Base-by-base conservation (phyloP, 2,329 filamentous ascomycete genomes). In the Fusarium metavorans region DNA sequence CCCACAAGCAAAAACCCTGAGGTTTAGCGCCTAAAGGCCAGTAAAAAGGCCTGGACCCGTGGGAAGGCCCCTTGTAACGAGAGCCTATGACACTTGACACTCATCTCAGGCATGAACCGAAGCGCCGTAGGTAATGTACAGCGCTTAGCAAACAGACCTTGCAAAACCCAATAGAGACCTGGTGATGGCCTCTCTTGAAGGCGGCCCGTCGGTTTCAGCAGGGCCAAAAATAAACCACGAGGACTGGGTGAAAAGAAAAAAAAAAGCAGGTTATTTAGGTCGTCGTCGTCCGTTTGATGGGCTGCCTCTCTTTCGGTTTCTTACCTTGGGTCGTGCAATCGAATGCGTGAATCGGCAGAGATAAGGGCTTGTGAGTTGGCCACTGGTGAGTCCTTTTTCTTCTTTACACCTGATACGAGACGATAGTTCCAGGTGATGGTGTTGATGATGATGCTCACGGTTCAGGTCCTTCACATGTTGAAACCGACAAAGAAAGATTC, bases 271-370 rank as follows among this genome's bases (percentile, higher is more conserved):
- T 41, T 66, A 41, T 70, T 70, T 50, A 66, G 61, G 61, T 58
- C 59, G 30, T 59, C n/a, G 54, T 35, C 27, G 48, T 35, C 54
- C 58, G 13, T 27, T 37, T n/a, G 41, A 54, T 61, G 43, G 71
- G 71, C 68, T 74, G 60, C 71, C 68, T 74, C 71, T 72, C 67
- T 65, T 56, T 54, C 43, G 54, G 25, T 72, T 37, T 37, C 35
- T n/a, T 27, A 50, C 37, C 37, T 14, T 35, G 25, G 27, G 57
- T 64, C 58, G 41, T 57, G 35, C 27, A 43, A 50, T 64, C n/a
- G 20, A 20, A 27, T 60, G 57, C 23, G 35, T 60, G 37, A 60
- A 39, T 57, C 54, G 54, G 54, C 32, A 37, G 54, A 57, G 54
- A 18, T 34, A 50, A 30, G 45, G 18, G 9, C 43, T 45, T 25